Evolutionary conservation across 2,329 filamentous ascomycete species (phyloP).

Genomic region (Nigrograna mackinnonii): DNA sequence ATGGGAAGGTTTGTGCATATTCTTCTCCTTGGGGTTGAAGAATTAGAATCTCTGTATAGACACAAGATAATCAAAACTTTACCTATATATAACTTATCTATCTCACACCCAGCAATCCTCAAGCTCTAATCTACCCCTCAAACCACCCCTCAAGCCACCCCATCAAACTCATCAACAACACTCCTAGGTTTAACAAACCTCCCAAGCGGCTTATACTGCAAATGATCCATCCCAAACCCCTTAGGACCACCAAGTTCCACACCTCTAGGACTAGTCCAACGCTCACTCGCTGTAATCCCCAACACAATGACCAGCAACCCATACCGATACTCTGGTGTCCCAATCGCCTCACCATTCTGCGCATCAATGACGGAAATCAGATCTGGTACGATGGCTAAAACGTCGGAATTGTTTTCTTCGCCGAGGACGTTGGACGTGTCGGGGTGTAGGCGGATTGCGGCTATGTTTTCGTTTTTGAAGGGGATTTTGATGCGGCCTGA

Average conservation of each 20-base stretch:
- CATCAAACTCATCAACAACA: conserved; percentile 55
- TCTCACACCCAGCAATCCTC: too few relatives aligned
- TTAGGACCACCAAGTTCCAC: conserved; percentile 55
- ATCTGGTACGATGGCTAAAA: conserved; percentile 54
- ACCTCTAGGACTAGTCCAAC: conserved; percentile 56
- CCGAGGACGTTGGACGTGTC: conserved; percentile 23
- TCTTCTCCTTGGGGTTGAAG: too few relatives aligned
- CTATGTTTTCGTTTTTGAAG: conserved; percentile 76
- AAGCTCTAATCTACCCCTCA: too few relatives aligned
- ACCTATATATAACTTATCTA: too few relatives aligned
- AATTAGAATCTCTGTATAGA: too few relatives aligned
- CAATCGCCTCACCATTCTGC: conserved; percentile 53
- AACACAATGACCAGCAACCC: conserved; percentile 57
- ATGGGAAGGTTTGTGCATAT: too few relatives aligned
- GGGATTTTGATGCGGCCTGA: conserved; percentile 63
- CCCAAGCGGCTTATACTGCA: conserved; percentile 56
- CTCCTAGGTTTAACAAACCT: conserved; percentile 57
- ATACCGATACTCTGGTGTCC: conserved; percentile 60
- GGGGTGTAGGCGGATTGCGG: conserved; percentile 48
- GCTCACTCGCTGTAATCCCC: conserved; percentile 57
- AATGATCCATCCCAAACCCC: conserved; percentile 52
- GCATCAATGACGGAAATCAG: conserved; percentile 55
- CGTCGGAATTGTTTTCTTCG: conserved; percentile 40
- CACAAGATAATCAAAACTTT: too few relatives aligned
- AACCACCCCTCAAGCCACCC: conserved; percentile 14